Evolutionary conservation across 352 stramenopile species (phyloP).

Genomic region (Phytophthora uliginosa): DNA sequence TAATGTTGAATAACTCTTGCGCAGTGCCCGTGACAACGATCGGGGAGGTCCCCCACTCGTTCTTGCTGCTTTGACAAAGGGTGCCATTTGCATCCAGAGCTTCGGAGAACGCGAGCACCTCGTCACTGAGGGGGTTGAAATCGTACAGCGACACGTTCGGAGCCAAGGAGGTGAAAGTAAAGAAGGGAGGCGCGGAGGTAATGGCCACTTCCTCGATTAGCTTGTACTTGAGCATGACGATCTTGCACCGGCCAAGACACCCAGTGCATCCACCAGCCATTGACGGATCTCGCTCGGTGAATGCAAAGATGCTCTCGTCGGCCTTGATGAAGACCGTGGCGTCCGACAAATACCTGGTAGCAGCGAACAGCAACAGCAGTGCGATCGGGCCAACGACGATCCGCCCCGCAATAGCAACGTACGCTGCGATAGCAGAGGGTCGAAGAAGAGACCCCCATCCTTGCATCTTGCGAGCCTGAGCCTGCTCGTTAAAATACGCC

Average conservation of each 20-base stretch:
- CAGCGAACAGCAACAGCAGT: conserved; percentile 12
- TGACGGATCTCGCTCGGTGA: conserved; percentile 22
- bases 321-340: conserved; percentile 30
- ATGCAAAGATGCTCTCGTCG: conserved; percentile 29
- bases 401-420: conserved; percentile 11
- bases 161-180: conserved; percentile 14
- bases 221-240: conserved; percentile 31
- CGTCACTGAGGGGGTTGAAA: conserved; percentile 27
- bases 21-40: conserved; percentile 26
- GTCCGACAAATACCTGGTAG: conserved; percentile 21
- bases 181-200: conserved; percentile 22
- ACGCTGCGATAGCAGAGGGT: conserved; percentile 17
- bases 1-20: conserved; percentile 26
- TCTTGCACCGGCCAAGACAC: conserved; percentile 25
- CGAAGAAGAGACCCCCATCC: conserved; percentile 6
- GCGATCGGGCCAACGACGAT: conserved; percentile 20
- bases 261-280: conserved; percentile 29
- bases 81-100: conserved; percentile 21
- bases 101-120: conserved; percentile 22
- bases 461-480: conserved; percentile 4
- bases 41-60: conserved; percentile 25
- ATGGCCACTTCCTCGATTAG: conserved; percentile 11
- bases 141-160: conserved; percentile 24
- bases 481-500: conserved; percentile 19
- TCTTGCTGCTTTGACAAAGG: conserved; percentile 30